Conservation (phyloP, 208 protist species). For the Crithidia brevicula region DNA sequence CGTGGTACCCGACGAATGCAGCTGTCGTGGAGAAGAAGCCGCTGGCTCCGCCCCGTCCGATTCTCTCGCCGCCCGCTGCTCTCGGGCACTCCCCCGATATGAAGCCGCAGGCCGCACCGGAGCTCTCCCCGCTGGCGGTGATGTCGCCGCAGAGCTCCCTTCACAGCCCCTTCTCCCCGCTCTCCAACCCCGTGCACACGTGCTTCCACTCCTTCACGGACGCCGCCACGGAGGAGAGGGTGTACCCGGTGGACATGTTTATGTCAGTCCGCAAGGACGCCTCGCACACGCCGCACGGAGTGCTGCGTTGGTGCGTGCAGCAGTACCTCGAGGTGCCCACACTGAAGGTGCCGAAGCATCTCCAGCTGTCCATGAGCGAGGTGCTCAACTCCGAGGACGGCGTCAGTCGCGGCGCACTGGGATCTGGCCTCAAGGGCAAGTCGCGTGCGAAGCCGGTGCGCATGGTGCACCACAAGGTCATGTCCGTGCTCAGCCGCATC, state of each 20-base stretch:
- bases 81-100: conserved; percentile 58
- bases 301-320: conserved; percentile 76
- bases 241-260: conserved; percentile 86
- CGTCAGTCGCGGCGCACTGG: conserved; percentile 63
- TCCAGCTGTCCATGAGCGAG: conserved; percentile 77
- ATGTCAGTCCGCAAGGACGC: conserved; percentile 76
- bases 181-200: conserved; percentile 52
- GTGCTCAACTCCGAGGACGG: conserved; percentile 51
- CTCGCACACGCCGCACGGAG: conserved; percentile 86
- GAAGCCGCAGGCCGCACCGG: conserved; percentile 31
- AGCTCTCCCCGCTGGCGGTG: conserved; percentile 17
- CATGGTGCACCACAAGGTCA: conserved; percentile 84
- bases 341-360: conserved; percentile 83
- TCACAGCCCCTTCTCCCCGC: conserved; percentile 60
- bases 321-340: conserved; percentile 73
- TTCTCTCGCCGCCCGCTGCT: conserved; percentile 53
- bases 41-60: conserved; percentile 28
- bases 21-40: conserved; percentile 16
- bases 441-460: conserved; percentile 63
- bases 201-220: conserved; percentile 74
- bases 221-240: conserved; percentile 40
- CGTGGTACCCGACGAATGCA: conserved; percentile 52
- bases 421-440: conserved; percentile 51
- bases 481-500: conserved; percentile 87
- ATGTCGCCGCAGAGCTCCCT: conserved; percentile 28